A percentile compares a stretch with the other conserved stretches of the same genome.
These are phyloP conservation scores for Aspergillus sclerotioniger DNA, from an alignment of 495 filamentous ascomycete genomes.

Conservation along the genomic window DNA sequence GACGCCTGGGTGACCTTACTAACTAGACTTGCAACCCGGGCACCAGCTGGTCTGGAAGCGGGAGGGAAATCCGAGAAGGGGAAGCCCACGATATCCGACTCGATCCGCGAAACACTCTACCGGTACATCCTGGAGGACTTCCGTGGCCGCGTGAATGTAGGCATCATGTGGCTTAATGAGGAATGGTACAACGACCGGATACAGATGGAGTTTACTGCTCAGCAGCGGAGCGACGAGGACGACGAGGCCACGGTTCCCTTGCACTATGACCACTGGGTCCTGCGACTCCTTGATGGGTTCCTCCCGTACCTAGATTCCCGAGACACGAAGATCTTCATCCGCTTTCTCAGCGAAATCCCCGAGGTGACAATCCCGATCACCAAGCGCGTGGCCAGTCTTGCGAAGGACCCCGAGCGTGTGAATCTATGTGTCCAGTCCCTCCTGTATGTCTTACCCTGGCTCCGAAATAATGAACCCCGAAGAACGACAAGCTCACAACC, in stretches of 20 bases:
- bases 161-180: slow-evolving; percentile 89
- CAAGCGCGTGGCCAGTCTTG: slow-evolving; percentile 72
- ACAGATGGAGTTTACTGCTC: slow-evolving; percentile 43
- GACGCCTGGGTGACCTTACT: slow-evolving; percentile 91
- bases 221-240: slow-evolving; percentile 37
- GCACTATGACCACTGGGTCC: slow-evolving; percentile 77
- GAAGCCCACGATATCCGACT: slow-evolving; percentile 52
- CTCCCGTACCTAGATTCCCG: slow-evolving; percentile 79
- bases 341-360: slow-evolving; percentile 90
- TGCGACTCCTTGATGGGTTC: slow-evolving; percentile 82
- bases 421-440: slow-evolving; percentile 59
- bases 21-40: slow-evolving; percentile 79
- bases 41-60: slow-evolving; percentile 64
- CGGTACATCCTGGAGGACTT: slow-evolving; percentile 89
- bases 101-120: slow-evolving; percentile 76
- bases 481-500: slow-evolving; percentile 13
- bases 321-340: slow-evolving; percentile 78
- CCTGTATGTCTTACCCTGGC: slow-evolving; percentile 43
- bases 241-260: slow-evolving; percentile 37
- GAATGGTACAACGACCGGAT: slow-evolving; percentile 96
- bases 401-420: slow-evolving; percentile 81
- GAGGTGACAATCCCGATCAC: slow-evolving; percentile 69
- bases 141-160: slow-evolving; percentile 77
- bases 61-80: slow-evolving; percentile 30
- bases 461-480: neutral